Evolutionary conservation across 176 grass and related monocot species (phyloP), one percentile per base, ranked within the genome.

Genomic region (Lolium rigidum): DNA sequence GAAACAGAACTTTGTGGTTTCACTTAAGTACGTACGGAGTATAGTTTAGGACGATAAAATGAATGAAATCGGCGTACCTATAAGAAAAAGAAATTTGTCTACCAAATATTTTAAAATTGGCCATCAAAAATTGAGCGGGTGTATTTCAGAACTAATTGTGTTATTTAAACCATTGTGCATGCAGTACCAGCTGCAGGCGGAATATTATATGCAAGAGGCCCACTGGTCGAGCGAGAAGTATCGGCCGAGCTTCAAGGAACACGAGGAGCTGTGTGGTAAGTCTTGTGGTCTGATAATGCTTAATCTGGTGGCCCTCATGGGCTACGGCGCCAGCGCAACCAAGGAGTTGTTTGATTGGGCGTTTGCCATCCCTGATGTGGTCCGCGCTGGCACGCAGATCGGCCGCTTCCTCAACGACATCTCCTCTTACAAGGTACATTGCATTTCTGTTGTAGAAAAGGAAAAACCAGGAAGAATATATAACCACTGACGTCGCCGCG

Each of bases 391-490:
- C 7, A 47, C 50, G 5, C 70, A 61, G 46, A 24, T 87, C 9
- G 28, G 63, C 1, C 77, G 89, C 9, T 91, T 86, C 80, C 85
- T 56, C 17, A 86, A 91, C 9, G 85, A 87, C 18, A 58, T 87
- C 9, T 52, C 74, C 1, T 31, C 71, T 3, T 79, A 90, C 47
- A 77, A 64, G 83, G 61, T 61, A 61, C 28, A 31, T 31, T 31
- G 28, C 2, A 31, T 31, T 31, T 31, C 28, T 31, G 28, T 31
- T 31, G 28, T 31, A 31, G 28, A 31, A 31, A 31, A 31, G 2
- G 28, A 31, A 31, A 31, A 31, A 31, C 28, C 28, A 31, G 28
- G 28, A 31, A 31, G 2, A 31, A 31, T 31, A 31, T 31, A 31
- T 31, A 31, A 31, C 28, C 28, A 31, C 28, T 2, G 28, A 31